Base-by-base conservation (phyloP, 805 yeast genomes). In the Clavispora vitiphila region DNA sequence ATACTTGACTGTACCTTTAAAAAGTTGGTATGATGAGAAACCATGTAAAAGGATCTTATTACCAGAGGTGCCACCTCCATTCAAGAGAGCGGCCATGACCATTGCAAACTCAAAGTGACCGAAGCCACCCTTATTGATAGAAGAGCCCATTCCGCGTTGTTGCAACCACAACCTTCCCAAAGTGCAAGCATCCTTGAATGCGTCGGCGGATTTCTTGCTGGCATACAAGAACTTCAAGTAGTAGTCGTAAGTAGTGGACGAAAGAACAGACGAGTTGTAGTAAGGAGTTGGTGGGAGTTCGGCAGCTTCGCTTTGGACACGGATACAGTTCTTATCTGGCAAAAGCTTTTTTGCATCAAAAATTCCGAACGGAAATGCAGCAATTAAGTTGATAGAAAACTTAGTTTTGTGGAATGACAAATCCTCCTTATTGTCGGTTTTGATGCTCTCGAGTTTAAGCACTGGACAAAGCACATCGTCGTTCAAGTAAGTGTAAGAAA, bases 41-140 rank as follows among this genome's bases (percentile, higher is more conserved):
- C 98, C 99, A 52, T 82, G 83, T 29, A 89, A 62, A 41, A 93
- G 69, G 19, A 88, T 81, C 54, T 81, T 84, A 54, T 82, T 83
- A 11, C 95, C 93, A 50, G 71, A 73, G 6, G 67, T 61, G 44
- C 91, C 90, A 51, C 95, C 95, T 53, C 96, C 96, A 47, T 81
- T 80, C 34, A 93, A 67, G 40, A 93, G 65, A 1, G 89, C 84
- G 32, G 95, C 82, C 81, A 88, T 78, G 38, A 91, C 62, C 29
- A 83, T 66, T 23, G 89, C 82, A 61, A 89, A 89, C 65, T 93
- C 98, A 60, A 88, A 88, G 53, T 83, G 86, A 10, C 98, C 98
- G 61, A 93, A 91, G 0, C 98, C 98, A 24, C 86, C 86, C 34
- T 76, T 70, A 14, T 76, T 69, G 24, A 83, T 58, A 12, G 76